phyloP scores from a whole-genome alignment of 495 filamentous ascomycete species.

The Chaetomium fimeti region DNA sequence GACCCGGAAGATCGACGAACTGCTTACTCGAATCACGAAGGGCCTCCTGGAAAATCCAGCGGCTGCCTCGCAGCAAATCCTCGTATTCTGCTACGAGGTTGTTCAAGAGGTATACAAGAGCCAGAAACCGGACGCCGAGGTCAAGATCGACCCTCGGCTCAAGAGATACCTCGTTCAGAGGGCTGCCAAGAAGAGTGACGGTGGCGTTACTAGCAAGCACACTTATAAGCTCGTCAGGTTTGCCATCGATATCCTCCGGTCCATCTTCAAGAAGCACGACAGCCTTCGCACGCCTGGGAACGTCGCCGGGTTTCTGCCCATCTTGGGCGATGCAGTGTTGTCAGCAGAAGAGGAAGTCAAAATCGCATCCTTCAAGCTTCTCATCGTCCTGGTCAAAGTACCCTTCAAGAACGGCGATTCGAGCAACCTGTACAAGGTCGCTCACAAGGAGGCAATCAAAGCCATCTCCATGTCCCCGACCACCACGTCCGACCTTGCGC shows the following conservation, averaged over 20 bases:
- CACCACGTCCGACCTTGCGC: conserved; percentile 75
- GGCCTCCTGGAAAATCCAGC: conserved; percentile 78
- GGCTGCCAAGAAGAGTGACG: conserved; percentile 63
- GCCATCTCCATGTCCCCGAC: conserved; percentile 59
- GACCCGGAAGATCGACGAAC: conserved; percentile 84
- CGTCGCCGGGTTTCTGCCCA: conserved; percentile 77
- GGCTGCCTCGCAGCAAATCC: conserved; percentile 69
- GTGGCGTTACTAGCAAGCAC: conserved; percentile 67
- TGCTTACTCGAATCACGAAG: conserved; percentile 76
- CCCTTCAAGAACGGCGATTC: conserved; percentile 71
- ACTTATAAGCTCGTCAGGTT: conserved; percentile 83
- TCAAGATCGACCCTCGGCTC: conserved; percentile 57
- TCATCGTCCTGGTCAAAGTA: conserved; percentile 83
- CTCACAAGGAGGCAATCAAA: conserved; percentile 78
- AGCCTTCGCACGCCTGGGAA: conserved; percentile 74
- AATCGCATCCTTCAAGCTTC: conserved; percentile 73
- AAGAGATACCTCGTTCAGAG: conserved; percentile 76
- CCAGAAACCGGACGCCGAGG: conserved; percentile 43
- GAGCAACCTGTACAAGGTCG: conserved; percentile 72
- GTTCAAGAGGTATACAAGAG: conserved; percentile 78
- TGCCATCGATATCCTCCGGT: conserved; percentile 78
- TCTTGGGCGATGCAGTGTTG: conserved; percentile 82
- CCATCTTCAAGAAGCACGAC: conserved; percentile 76
- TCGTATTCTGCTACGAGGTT: conserved; percentile 92
- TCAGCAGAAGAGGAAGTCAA: conserved; percentile 86